These are phyloP conservation scores for Ramichloridium luteum DNA, from an alignment of 2,329 filamentous ascomycete species.

Conservation along the genomic window DNA sequence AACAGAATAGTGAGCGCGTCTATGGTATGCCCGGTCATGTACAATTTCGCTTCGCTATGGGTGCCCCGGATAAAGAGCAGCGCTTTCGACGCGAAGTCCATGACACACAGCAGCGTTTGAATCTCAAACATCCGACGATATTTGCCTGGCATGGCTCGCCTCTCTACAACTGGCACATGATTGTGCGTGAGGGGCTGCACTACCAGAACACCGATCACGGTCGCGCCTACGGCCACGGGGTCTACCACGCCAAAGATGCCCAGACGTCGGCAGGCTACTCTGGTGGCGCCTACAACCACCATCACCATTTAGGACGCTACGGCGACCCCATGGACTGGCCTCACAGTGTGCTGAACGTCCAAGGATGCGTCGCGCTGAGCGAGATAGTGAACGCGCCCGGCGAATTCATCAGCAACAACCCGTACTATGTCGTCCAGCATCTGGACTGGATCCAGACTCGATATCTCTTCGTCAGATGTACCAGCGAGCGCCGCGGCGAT, in stretches of 20 bases:
- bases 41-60: slow-evolving; percentile 81
- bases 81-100: slow-evolving; percentile 55
- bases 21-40: slow-evolving; percentile 54
- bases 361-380: slow-evolving; percentile 55
- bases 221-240: slow-evolving; percentile 62
- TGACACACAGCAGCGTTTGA: slow-evolving; percentile 29
- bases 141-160: slow-evolving; percentile 80
- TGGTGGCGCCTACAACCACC: slow-evolving; percentile 3
- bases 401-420: slow-evolving; percentile 43
- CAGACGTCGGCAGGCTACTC: slow-evolving; percentile 45
- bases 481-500: too few species aligned
- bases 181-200: slow-evolving; percentile 70
- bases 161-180: slow-evolving; percentile 76
- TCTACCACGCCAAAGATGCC: slow-evolving; percentile 61
- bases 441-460: slow-evolving; percentile 83
- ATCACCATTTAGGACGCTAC: neutral
- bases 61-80: slow-evolving; percentile 74
- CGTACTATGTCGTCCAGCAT: slow-evolving; percentile 60
- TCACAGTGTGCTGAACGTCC: slow-evolving; percentile 50
- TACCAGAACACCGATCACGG: slow-evolving; percentile 53
- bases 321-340: slow-evolving; percentile 46
- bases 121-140: slow-evolving; percentile 50
- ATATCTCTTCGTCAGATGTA: slow-evolving; percentile 62
- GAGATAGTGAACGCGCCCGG: slow-evolving; percentile 68
- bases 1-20: slow-evolving; percentile 34